These are phyloP conservation scores for Cladorrhinum sp. DNA, from an alignment of 2,329 filamentous ascomycete species.

Conservation along the genomic window DNA sequence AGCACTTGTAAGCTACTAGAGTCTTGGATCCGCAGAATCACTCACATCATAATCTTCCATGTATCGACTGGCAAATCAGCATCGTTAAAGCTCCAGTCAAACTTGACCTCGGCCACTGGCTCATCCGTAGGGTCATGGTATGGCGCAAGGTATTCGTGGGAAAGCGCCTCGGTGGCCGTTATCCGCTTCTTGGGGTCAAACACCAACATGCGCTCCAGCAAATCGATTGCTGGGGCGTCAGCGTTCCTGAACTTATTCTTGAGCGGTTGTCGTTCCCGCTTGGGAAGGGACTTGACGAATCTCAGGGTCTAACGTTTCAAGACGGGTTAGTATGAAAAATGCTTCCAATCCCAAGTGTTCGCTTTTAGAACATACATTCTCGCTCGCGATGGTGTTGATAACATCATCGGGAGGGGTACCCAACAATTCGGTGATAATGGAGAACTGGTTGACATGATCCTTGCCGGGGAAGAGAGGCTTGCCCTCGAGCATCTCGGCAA, in stretches of 20 bases:
- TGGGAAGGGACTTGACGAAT: constrained; percentile 96
- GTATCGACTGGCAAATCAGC: constrained; percentile 95
- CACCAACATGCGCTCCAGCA: constrained; percentile 94
- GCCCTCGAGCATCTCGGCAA: constrained; percentile 98
- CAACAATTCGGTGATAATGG: constrained; percentile 96
- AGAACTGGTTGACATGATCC: constrained; percentile 99
- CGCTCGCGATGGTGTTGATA: constrained; percentile 96
- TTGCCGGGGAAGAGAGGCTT: constrained; percentile 98
- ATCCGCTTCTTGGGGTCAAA: constrained; percentile 98
- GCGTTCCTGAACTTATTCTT: constrained; percentile 92
- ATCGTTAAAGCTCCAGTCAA: constrained; percentile 99
- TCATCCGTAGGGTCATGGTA: constrained; percentile 98
- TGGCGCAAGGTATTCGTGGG: constrained; percentile 88
- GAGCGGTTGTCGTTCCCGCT: constrained; percentile 85
- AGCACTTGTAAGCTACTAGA: constrained; percentile 12
- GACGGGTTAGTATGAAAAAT: too few relatives aligned
- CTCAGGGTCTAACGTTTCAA: constrained; percentile 86
- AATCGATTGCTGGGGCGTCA: constrained; percentile 83
- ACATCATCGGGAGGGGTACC: constrained; percentile 97
- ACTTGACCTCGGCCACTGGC: constrained; percentile 92
- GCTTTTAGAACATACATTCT: constrained; percentile 66
- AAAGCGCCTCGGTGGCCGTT: constrained; percentile 78
- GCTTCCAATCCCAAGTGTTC: too few relatives aligned
- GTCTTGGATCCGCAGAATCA: constrained; percentile 12
- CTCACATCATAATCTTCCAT: constrained; percentile 99